These are phyloP conservation scores for Aschersonia sp. DNA, from an alignment of 2,329 filamentous ascomycete genomes.

Conservation along the genomic window DNA sequence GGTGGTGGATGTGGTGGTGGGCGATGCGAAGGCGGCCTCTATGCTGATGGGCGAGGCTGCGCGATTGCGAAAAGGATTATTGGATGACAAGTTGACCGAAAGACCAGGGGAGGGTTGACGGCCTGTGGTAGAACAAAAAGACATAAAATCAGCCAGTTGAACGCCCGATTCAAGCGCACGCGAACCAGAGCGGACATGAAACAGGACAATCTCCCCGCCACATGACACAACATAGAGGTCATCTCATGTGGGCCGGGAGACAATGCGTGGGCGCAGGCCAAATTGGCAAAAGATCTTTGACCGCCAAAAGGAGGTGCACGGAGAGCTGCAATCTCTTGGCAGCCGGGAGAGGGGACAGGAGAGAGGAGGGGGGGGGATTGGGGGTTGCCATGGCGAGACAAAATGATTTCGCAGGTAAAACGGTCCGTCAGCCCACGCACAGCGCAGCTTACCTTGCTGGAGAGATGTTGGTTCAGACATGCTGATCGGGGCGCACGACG, in stretches of 20 bases:
- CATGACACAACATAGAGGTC: constrained; percentile 4
- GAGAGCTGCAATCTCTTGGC: neutral
- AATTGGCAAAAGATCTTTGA: neutral
- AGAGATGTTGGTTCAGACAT: constrained; percentile 6
- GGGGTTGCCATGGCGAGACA: neutral
- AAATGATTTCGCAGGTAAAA: neutral
- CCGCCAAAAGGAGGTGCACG: neutral
- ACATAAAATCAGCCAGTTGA: neutral
- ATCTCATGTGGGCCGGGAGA: constrained; percentile 1
- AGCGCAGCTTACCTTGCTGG: constrained; percentile 6
- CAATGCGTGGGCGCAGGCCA: neutral
- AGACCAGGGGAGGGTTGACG: constrained; percentile 23
- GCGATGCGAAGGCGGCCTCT: constrained; percentile 18
- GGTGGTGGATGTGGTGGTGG: constrained; percentile 30
- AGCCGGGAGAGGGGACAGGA: neutral
- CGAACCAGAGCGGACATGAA: constrained; percentile 5
- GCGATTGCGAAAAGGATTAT: constrained; percentile 70
- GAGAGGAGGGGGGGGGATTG: neutral
- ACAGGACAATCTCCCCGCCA: constrained; percentile 8
- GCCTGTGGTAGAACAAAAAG: constrained; percentile 6
- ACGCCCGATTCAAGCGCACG: neutral
- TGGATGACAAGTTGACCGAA: constrained; percentile 58
- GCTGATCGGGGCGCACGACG: constrained; percentile 1
- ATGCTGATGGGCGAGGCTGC: constrained; percentile 41
- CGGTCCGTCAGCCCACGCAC: neutral